phyloP scores from a whole-genome alignment of 371 early-diverging fungal species.

The Funneliformis caledonium region DNA sequence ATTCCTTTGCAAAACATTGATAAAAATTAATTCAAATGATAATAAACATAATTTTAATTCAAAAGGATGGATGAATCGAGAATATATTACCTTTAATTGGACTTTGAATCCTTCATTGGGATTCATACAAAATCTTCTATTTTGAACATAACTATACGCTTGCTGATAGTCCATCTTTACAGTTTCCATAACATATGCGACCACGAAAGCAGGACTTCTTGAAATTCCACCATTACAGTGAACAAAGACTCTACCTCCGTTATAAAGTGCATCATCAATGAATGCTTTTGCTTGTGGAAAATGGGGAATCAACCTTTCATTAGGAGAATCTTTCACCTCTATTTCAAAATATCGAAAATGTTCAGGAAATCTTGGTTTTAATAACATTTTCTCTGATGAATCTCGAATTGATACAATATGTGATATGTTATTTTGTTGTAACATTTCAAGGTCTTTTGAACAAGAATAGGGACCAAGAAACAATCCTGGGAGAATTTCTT shows the following conservation, averaged over 20 bases:
- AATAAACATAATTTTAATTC: not conserved
- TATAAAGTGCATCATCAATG: slow-evolving; percentile 58
- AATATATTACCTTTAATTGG: slow-evolving; percentile 68
- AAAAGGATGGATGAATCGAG: not conserved
- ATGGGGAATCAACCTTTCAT: slow-evolving; percentile 77
- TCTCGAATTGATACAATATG: slow-evolving; percentile 81
- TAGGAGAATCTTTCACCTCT: slow-evolving; percentile 64
- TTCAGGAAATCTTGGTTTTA: slow-evolving; percentile 51
- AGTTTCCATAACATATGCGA: slow-evolving; percentile 85
- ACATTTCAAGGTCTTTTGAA: slow-evolving; percentile 59
- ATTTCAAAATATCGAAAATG: slow-evolving; percentile 56
- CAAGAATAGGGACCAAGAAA: slow-evolving; percentile 81
- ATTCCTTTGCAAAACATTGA: slow-evolving; percentile 58
- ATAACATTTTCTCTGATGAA: slow-evolving; percentile 56
- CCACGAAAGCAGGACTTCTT: slow-evolving; percentile 84
- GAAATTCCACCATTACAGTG: slow-evolving; percentile 89
- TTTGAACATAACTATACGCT: slow-evolving; percentile 84
- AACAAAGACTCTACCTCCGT: slow-evolving; percentile 71
- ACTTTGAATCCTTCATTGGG: slow-evolving; percentile 82
- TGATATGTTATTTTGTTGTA: slow-evolving; percentile 65
- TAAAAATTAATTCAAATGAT: not conserved
- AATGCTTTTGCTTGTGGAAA: slow-evolving; percentile 67
- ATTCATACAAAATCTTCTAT: slow-evolving; percentile 82
- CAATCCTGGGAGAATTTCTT: slow-evolving; percentile 79
- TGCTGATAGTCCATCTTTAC: slow-evolving; percentile 66